phyloP scores from a whole-genome alignment of 305 asterid genomes.

The Fraxinus dipetala region DNA sequence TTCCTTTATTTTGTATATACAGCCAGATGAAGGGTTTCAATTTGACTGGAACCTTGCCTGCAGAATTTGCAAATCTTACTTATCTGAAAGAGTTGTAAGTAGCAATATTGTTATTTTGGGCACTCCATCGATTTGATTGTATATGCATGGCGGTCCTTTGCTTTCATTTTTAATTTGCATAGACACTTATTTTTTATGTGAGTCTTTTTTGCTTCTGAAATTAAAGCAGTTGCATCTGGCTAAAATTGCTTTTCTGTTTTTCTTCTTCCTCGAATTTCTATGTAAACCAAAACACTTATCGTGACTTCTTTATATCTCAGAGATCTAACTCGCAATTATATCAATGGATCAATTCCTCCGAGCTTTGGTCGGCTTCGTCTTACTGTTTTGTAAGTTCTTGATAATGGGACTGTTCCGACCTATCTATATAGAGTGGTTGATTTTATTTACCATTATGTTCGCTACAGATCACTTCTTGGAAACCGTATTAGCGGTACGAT shows the following conservation, averaged over 20 bases:
- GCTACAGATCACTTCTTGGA: slow-evolving; percentile 61
- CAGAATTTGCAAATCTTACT: slow-evolving; percentile 56
- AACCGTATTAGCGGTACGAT: slow-evolving; percentile 67
- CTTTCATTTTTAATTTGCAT: not conserved
- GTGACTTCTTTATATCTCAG: slow-evolving; percentile 34
- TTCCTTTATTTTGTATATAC: slow-evolving; percentile 24
- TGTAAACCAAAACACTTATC: not conserved
- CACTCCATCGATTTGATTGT: not conserved
- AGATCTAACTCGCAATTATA: slow-evolving; percentile 68
- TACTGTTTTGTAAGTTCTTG: slow-evolving; percentile 46
- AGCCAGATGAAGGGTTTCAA: slow-evolving; percentile 65
- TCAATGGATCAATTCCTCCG: slow-evolving; percentile 71
- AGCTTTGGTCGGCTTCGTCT: slow-evolving; percentile 49
- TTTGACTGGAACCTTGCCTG: slow-evolving; percentile 69
- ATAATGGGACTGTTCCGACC: not conserved
- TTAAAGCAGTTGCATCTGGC: not conserved
- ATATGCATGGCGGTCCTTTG: not conserved
- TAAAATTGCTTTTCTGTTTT: not conserved
- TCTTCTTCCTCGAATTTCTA: not conserved
- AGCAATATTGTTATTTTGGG: not conserved
- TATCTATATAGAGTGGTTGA: not conserved
- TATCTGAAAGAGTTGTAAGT: slow-evolving; percentile 61
- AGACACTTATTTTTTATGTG: not conserved
- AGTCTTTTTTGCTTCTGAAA: not conserved
- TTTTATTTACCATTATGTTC: slow-evolving; percentile 12